These are phyloP conservation scores for Nemania sp. DNA, from an alignment of 2,329 filamentous ascomycete genomes.

Conservation along the genomic window DNA sequence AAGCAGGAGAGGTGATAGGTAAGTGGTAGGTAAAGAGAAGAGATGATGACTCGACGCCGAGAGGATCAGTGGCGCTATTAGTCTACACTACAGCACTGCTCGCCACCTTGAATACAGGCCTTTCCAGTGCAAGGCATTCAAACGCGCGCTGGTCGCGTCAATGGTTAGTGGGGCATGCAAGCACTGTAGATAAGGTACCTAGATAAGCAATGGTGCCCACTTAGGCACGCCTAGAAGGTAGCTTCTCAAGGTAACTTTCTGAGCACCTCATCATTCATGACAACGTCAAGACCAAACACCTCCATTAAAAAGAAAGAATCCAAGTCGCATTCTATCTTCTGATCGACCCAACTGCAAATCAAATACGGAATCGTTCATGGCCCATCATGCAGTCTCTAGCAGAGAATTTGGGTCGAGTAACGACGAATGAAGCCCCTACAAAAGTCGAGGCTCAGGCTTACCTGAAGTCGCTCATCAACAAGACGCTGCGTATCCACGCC, in stretches of 20 bases:
- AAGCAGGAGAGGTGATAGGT: not conserved
- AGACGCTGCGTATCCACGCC: conserved; percentile 77
- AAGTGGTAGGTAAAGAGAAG: not conserved
- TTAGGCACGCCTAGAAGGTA: too few relatives aligned
- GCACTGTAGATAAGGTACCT: too few relatives aligned
- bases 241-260: too few relatives aligned
- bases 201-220: too few relatives aligned
- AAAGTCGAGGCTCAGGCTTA: conserved; percentile 59
- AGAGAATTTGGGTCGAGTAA: conserved; percentile 18
- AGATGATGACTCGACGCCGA: conserved; percentile 1
- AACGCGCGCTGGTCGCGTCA: too few relatives aligned
- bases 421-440: conserved; percentile 40
- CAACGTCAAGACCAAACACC: too few relatives aligned
- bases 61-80: not conserved
- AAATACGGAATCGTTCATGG: not conserved
- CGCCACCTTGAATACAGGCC: too few relatives aligned
- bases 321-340: not conserved
- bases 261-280: too few relatives aligned
- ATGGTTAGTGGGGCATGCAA: too few relatives aligned
- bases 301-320: too few relatives aligned
- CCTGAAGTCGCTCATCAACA: conserved; percentile 71
- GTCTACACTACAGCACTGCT: not conserved
- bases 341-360: not conserved
- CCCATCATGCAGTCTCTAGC: conserved; percentile 27
- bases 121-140: too few relatives aligned